Conservation (phyloP, 441 rosid species). For the Omphalea diandra region DNA sequence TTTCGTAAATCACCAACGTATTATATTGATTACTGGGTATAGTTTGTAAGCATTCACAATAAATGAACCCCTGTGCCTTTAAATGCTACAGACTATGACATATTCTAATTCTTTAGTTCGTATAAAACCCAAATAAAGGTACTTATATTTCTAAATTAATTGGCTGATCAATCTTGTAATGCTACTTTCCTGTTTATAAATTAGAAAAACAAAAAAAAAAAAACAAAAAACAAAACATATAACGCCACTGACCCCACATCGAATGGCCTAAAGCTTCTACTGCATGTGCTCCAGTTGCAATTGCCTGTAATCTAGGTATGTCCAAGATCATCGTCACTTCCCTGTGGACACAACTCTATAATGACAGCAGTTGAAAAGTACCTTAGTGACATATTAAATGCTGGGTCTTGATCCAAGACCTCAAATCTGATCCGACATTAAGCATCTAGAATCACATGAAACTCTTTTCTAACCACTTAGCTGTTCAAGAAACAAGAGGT, state of each 20-base stretch:
- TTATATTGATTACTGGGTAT: background rate
- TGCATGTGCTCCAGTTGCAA: constrained; percentile 31
- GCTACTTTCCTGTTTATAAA: background rate
- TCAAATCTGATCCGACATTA: background rate
- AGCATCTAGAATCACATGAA: constrained; percentile 16
- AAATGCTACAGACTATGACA: background rate
- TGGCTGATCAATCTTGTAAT: background rate
- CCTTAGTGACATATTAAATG: constrained; percentile 1
- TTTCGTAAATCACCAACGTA: background rate
- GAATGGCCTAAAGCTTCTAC: constrained; percentile 17
- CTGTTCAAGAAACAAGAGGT: background rate
- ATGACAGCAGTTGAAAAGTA: constrained; percentile 8
- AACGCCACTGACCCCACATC: constrained; percentile 5
- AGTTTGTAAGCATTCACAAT: background rate
- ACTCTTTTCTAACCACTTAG: background rate
- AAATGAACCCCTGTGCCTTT: background rate
- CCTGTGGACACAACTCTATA: constrained; percentile 22
- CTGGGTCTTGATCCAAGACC: background rate
- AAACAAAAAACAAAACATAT: background rate
- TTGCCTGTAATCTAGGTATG: constrained; percentile 14
- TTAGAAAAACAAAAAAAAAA: background rate
- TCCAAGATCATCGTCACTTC: constrained; percentile 6
- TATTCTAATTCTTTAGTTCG: background rate
- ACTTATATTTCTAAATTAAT: background rate
- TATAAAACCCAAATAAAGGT: background rate